A percentile compares a stretch with the other conserved stretches of the same genome.
Conservation (phyloP, 2,329 filamentous ascomycete genomes). For the Pleurostoma richardsiae region DNA sequence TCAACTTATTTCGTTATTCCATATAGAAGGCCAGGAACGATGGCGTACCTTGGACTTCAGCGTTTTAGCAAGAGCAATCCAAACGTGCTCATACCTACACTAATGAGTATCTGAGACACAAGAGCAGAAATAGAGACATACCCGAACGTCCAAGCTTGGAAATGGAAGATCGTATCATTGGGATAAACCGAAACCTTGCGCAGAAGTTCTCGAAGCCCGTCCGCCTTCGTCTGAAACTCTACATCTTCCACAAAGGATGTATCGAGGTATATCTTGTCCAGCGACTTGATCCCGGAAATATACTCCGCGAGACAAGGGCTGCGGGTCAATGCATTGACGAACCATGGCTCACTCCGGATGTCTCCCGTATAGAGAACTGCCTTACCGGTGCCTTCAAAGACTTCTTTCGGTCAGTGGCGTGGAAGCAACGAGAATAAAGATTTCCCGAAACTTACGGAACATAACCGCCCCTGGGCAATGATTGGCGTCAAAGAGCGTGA, state of each 20-base stretch:
- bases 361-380: conserved; percentile 87
- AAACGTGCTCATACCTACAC: conserved; percentile 76
- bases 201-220: conserved; percentile 72
- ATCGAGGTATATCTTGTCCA: conserved; percentile 86
- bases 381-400: conserved; percentile 69
- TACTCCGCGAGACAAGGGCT: conserved; percentile 75
- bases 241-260: conserved; percentile 62
- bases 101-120: background rate
- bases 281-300: conserved; percentile 53
- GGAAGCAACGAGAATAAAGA: background rate
- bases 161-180: conserved; percentile 70
- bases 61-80: conserved; percentile 71
- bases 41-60: conserved; percentile 55
- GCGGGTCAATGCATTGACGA: conserved; percentile 67
- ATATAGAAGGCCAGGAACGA: background rate
- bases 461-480: conserved; percentile 88
- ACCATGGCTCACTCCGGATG: conserved; percentile 81
- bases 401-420: conserved; percentile 22
- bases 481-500: conserved; percentile 86
- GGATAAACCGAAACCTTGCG: conserved; percentile 65
- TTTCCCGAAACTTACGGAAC: conserved; percentile 55
- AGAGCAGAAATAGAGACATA: conserved; percentile 8
- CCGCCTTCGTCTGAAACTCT: conserved; percentile 57
- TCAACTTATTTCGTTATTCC: conserved; percentile 5
- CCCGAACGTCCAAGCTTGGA: conserved; percentile 87